Percentiles rank a stretch among this genome's conserved stretches.
Evolutionary conservation across 2,329 filamentous ascomycete genomes (phyloP).

Genomic region (Aspergillus fijiensis): DNA sequence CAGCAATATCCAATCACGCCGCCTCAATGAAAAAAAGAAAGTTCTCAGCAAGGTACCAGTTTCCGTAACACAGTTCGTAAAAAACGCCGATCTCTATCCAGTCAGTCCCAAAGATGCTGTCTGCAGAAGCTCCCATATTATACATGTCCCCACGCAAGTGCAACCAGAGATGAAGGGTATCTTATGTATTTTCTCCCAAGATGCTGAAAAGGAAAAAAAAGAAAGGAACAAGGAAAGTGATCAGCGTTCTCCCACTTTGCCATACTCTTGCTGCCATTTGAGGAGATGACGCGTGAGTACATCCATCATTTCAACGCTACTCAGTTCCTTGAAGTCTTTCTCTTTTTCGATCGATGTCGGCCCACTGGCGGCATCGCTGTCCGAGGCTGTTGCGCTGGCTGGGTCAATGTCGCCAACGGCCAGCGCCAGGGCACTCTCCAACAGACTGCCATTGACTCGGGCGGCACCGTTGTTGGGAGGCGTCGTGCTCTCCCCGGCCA

Average conservation of each 20-base stretch:
- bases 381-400: neutral
- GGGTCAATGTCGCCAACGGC: neutral
- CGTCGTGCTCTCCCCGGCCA: slow-evolving; percentile 49
- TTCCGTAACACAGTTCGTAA: neutral
- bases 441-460: slow-evolving; percentile 32
- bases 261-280: slow-evolving; percentile 78
- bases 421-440: neutral
- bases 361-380: slow-evolving; percentile 18
- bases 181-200: neutral
- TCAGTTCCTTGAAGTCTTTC: slow-evolving; percentile 70
- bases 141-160: neutral
- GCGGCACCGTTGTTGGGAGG: slow-evolving; percentile 38
- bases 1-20: neutral
- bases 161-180: neutral
- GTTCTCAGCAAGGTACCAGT: neutral
- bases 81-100: neutral
- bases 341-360: slow-evolving; percentile 38
- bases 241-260: slow-evolving; percentile 53
- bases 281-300: slow-evolving; percentile 74
- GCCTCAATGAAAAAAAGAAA: neutral
- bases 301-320: slow-evolving; percentile 88
- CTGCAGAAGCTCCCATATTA: neutral
- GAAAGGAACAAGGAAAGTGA: neutral
- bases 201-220: neutral
- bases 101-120: neutral